Percentiles rank a stretch among this genome's conserved stretches.
Evolutionary conservation across 129 eudicot genomes (phyloP).

Genomic region (Arctium minus): DNA sequence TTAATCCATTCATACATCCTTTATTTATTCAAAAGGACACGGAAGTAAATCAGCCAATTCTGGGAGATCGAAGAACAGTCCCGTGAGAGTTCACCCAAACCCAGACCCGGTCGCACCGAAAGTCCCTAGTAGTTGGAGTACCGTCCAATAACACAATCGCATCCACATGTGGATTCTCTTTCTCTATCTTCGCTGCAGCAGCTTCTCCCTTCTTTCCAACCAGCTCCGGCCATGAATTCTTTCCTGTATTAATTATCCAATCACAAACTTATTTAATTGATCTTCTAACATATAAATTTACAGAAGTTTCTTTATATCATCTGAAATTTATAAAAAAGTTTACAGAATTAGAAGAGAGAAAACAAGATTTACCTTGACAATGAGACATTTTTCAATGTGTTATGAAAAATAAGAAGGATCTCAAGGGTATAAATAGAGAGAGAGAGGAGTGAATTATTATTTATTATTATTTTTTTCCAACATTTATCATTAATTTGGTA

Average conservation of each 20-base stretch:
- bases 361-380: too few species aligned
- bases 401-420: neutral
- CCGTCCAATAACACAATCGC: slow-evolving; percentile 49
- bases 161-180: slow-evolving; percentile 37
- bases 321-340: too few species aligned
- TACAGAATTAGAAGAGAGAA: neutral
- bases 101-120: slow-evolving; percentile 49
- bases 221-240: slow-evolving; percentile 56
- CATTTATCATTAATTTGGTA: neutral
- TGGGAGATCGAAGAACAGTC: slow-evolving; percentile 38
- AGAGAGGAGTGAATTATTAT: neutral
- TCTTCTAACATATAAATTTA: neutral
- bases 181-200: slow-evolving; percentile 37
- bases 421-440: neutral
- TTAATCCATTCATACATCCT: neutral
- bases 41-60: slow-evolving; percentile 12
- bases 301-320: neutral
- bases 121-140: slow-evolving; percentile 31
- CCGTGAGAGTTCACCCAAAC: slow-evolving; percentile 44
- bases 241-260: slow-evolving; percentile 25
- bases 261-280: neutral
- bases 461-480: neutral
- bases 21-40: neutral
- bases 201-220: slow-evolving; percentile 33
- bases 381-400: neutral